phyloP scores from a whole-genome alignment of 2,329 filamentous ascomycete species.

The Aspergillus sp. region DNA sequence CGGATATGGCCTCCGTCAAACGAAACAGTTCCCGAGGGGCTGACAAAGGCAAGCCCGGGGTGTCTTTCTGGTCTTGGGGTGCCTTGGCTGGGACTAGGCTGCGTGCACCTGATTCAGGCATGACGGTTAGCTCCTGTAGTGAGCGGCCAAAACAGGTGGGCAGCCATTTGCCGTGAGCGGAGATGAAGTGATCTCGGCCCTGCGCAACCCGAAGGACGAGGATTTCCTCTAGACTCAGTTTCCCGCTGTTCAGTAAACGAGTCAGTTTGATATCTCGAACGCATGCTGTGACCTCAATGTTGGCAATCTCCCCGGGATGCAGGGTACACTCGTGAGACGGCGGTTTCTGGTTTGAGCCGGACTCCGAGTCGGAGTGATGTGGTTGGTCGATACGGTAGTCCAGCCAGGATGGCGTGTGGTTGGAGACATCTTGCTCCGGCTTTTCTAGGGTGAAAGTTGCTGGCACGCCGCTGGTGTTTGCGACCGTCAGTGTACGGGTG shows the following conservation, averaged over 20 bases:
- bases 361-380: slow-evolving; percentile 38
- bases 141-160: slow-evolving; percentile 81
- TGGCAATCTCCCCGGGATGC: slow-evolving; percentile 80
- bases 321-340: slow-evolving; percentile 62
- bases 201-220: slow-evolving; percentile 79
- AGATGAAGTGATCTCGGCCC: slow-evolving; percentile 89
- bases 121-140: slow-evolving; percentile 81
- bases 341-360: slow-evolving; percentile 27
- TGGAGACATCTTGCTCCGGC: slow-evolving; percentile 53
- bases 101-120: slow-evolving; percentile 77
- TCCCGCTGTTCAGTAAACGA: slow-evolving; percentile 70
- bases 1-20: slow-evolving; percentile 77
- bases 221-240: slow-evolving; percentile 74
- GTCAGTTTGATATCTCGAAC: slow-evolving; percentile 67
- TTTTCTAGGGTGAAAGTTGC: slow-evolving; percentile 80
- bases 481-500: slow-evolving; percentile 73
- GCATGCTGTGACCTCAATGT: slow-evolving; percentile 67
- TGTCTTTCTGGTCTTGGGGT: slow-evolving; percentile 34
- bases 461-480: slow-evolving; percentile 83
- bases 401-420: slow-evolving; percentile 67
- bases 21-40: slow-evolving; percentile 87
- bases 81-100: slow-evolving; percentile 53
- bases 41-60: slow-evolving; percentile 62
- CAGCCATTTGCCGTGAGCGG: slow-evolving; percentile 75
- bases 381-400: slow-evolving; percentile 64